Evolutionary conservation across 257 asterid genomes (phyloP).

Genomic region (Osmanthus fragrans): DNA sequence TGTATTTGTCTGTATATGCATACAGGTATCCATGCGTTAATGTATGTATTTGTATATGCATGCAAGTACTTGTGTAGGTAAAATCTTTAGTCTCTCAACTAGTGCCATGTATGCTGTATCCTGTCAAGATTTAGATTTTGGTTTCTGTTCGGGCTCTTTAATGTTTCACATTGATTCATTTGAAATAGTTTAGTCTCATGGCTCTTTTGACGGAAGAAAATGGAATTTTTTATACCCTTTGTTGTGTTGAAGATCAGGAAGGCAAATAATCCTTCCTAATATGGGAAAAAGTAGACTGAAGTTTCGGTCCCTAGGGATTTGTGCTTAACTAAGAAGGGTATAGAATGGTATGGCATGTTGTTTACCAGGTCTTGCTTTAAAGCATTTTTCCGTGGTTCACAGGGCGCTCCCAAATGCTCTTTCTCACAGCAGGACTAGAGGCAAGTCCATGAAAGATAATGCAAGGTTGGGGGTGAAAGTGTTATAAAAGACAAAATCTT

Average conservation of each 20-base stretch:
- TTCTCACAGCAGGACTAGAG: background rate
- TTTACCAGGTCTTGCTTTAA: background rate
- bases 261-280: background rate
- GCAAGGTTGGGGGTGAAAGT: background rate
- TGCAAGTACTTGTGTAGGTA: background rate
- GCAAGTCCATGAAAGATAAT: background rate
- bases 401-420: background rate
- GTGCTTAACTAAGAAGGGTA: background rate
- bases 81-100: background rate
- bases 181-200: too few relatives aligned
- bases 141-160: too few relatives aligned
- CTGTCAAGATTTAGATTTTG: too few relatives aligned
- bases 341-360: background rate
- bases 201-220: background rate
- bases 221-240: background rate
- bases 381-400: background rate
- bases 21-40: background rate
- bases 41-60: background rate
- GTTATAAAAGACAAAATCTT: too few relatives aligned
- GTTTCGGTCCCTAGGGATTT: background rate
- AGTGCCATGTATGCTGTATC: background rate
- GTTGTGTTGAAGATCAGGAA: background rate
- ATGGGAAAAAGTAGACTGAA: background rate
- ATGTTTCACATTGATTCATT: too few relatives aligned
- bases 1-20: background rate